A percentile compares a stretch with the other conserved stretches of the same genome.
phyloP scores from a whole-genome alignment of 441 rosid species.

The Kokia cookei region DNA sequence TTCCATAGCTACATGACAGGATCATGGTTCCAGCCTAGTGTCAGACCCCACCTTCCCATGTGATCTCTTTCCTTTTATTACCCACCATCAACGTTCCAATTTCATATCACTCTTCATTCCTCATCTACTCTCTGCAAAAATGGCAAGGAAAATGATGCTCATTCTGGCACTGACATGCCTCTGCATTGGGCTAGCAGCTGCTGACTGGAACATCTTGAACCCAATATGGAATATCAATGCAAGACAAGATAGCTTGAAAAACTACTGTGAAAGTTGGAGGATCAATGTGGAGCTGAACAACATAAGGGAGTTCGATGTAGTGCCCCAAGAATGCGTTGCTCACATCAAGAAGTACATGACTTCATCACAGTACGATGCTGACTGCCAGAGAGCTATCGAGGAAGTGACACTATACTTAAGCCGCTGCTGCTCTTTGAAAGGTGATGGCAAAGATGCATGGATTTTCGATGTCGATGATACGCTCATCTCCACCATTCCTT shows the following conservation, averaged over 20 bases:
- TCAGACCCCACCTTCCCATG: constrained; percentile 3
- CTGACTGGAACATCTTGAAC: constrained; percentile 73
- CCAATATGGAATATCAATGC: constrained; percentile 16
- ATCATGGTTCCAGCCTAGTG: background rate
- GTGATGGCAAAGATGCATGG: constrained; percentile 65
- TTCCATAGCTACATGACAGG: background rate
- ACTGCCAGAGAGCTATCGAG: constrained; percentile 38
- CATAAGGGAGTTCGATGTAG: constrained; percentile 45
- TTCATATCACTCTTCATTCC: background rate
- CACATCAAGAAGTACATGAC: constrained; percentile 49
- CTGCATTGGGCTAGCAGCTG: constrained; percentile 28
- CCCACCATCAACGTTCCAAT: background rate
- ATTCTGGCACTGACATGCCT: constrained; percentile 29
- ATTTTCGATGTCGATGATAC: constrained; percentile 65
- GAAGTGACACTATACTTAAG: constrained; percentile 38
- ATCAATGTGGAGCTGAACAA: constrained; percentile 61
- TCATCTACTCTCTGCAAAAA: constrained; percentile 5
- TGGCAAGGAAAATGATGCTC: constrained; percentile 30
- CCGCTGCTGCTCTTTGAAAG: constrained; percentile 27
- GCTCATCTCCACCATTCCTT: constrained; percentile 57
- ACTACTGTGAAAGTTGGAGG: constrained; percentile 75
- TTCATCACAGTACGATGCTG: constrained; percentile 47
- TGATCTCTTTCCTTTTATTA: background rate
- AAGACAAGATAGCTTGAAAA: constrained; percentile 23
- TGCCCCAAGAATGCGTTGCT: constrained; percentile 52